Evolutionary conservation across 352 stramenopile genomes (phyloP).

Genomic region (Achlya hypogyna): DNA sequence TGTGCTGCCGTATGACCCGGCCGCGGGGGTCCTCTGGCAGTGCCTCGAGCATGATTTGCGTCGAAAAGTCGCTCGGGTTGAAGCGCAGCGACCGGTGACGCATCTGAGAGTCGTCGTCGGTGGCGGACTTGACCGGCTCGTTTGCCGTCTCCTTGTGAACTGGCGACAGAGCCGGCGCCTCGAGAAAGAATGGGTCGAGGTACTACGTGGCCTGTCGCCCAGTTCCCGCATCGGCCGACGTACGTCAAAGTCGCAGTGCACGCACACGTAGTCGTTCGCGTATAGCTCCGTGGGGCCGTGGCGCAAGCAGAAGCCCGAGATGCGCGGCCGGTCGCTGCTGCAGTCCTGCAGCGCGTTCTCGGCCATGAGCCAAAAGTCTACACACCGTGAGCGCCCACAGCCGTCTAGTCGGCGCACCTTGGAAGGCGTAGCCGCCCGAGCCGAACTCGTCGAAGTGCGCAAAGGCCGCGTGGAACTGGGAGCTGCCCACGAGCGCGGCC

Average conservation of each 20-base stretch:
- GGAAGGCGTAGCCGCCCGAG: constrained; percentile 6
- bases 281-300: not conserved
- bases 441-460: constrained; percentile 14
- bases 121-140: not conserved
- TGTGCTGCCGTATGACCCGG: not conserved
- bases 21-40: not conserved
- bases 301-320: constrained; percentile 2
- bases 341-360: not conserved
- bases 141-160: not conserved
- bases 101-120: not conserved
- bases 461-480: constrained; percentile 11
- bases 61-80: not conserved
- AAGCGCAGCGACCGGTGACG: not conserved
- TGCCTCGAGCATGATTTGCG: not conserved
- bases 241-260: constrained; percentile 12
- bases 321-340: not conserved
- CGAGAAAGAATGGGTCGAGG: constrained; percentile 1
- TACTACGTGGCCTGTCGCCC: not conserved
- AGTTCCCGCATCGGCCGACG: not conserved
- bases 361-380: constrained; percentile 18
- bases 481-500: not conserved
- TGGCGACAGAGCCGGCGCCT: not conserved
- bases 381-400: not conserved
- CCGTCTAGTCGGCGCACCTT: not conserved
- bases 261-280: constrained; percentile 7